Base-by-base conservation (phyloP, 208 protist genomes). In the Leishmania lainsoni region DNA sequence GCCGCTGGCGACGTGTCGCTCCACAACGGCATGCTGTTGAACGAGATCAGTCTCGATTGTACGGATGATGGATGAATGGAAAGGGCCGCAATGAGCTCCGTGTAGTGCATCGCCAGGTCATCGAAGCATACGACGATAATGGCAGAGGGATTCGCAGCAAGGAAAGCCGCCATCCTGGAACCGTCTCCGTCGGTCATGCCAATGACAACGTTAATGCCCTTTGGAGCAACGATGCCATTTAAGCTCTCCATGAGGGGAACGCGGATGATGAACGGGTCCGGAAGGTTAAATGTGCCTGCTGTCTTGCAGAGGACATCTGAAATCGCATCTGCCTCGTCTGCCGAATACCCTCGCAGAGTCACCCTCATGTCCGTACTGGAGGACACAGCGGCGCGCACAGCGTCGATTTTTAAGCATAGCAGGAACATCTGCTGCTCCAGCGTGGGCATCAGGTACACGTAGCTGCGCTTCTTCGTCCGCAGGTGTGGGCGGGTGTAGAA, bases 1-100 rank as follows among this genome's bases (percentile, higher is more conserved):
- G 80, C 78, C 1, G 26, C 54, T 20, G 68, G 22, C 2, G 83
- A 83, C 29, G 51, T 78, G 65, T 91, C 83, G 22, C 39, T 82
- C 90, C 88, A 91, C 20, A 87, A 76, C 5, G 88, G 90, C 73
- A 93, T 61, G 72, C 79, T 91, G 26, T 72, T 88, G 48, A 90
- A 17, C 56, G 87, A 83, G 17, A 89, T 74, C 20, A 91, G 48
- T 3, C 88, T 84, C 32, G 61, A 32, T 59, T 83, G 81, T 70
- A 81, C 77, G 5, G 73, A 71, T 1, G 76, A 75, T 20, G 42
- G 35, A 29, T 51, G 69, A 5, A 5, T 70, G 2, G 51, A 3
- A 35, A 91, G 87, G 32, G 61, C 78, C 2, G 2, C 20, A 16
- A 81, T 32, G n/a, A 90, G 63, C 4, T 72, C 45, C 22, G 56